Evolutionary conservation across 306 rosid species (phyloP).

Genomic region (Lablab purpureus): DNA sequence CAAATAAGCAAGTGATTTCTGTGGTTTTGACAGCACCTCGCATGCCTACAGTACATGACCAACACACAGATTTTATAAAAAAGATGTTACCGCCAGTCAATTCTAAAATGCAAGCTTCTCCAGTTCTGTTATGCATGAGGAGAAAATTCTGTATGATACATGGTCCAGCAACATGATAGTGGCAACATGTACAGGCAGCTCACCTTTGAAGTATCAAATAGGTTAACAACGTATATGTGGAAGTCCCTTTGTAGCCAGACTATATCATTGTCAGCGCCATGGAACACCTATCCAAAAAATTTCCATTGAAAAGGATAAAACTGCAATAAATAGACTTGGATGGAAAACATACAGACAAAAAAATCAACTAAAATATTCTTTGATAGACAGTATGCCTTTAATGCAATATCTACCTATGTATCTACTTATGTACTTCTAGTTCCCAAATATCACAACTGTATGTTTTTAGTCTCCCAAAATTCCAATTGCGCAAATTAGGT

Average conservation of each 20-base stretch:
- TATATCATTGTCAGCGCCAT: constrained; percentile 94
- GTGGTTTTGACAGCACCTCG: constrained; percentile 87
- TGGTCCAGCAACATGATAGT: constrained; percentile 13
- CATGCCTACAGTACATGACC: constrained; percentile 77
- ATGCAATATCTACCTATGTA: not conserved
- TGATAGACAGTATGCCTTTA: constrained; percentile 13
- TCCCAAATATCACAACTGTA: not conserved
- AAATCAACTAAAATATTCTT: constrained; percentile 9
- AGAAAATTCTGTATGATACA: constrained; percentile 9
- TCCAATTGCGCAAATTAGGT: not conserved
- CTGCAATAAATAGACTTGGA: constrained; percentile 11
- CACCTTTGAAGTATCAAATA: constrained; percentile 94
- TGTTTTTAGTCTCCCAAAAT: not conserved
- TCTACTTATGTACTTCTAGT: not conserved
- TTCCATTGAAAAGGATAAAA: constrained; percentile 29
- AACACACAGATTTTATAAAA: not conserved
- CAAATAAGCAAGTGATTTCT: constrained; percentile 89
- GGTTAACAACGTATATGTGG: constrained; percentile 84
- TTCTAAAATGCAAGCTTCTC: constrained; percentile 32
- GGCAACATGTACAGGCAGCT: constrained; percentile 33
- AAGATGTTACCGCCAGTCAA: constrained; percentile 22
- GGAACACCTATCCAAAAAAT: constrained; percentile 79
- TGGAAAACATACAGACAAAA: constrained; percentile 1
- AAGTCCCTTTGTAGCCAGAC: constrained; percentile 96
- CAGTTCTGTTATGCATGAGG: constrained; percentile 15